A percentile compares a stretch with the other conserved stretches of the same genome.
Conservation (phyloP, 495 filamentous ascomycete species). For the Neurospora sp. region DNA sequence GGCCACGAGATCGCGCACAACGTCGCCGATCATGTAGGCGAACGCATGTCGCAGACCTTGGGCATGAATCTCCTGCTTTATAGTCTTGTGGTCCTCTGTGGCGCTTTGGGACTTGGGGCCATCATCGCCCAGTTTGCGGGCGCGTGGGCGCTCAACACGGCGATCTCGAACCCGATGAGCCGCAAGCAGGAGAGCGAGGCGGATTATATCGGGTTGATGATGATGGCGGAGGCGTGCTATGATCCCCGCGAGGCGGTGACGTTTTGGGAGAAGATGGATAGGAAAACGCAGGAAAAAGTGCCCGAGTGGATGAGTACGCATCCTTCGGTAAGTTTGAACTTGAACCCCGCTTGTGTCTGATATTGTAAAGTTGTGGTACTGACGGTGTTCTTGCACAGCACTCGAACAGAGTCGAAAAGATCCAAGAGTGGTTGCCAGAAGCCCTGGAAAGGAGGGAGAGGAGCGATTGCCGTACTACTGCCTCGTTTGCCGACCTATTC, state of each 20-base stretch:
- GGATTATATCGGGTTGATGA: conserved; percentile 78
- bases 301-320: conserved; percentile 84
- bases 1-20: conserved; percentile 96
- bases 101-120: conserved; percentile 38
- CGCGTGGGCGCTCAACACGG: conserved; percentile 44
- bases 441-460: conserved; percentile 42
- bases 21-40: conserved; percentile 68
- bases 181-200: conserved; percentile 58
- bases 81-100: conserved; percentile 38
- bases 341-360: neutral
- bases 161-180: conserved; percentile 59
- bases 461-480: conserved; percentile 40
- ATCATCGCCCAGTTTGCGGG: conserved; percentile 31
- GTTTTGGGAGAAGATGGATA: conserved; percentile 74
- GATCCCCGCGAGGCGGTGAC: conserved; percentile 62
- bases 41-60: conserved; percentile 59
- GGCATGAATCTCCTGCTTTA: conserved; percentile 45
- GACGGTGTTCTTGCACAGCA: conserved; percentile 32
- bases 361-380: neutral
- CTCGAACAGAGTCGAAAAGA: conserved; percentile 57
- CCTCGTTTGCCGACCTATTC: conserved; percentile 28
- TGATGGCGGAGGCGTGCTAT: conserved; percentile 52
- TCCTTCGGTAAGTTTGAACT: conserved; percentile 50
- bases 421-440: conserved; percentile 56
- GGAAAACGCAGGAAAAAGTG: conserved; percentile 40